A percentile compares a stretch with the other conserved stretches of the same genome.
Evolutionary conservation across 2,329 filamentous ascomycete species (phyloP).

Genomic region (Xylaria sp.): DNA sequence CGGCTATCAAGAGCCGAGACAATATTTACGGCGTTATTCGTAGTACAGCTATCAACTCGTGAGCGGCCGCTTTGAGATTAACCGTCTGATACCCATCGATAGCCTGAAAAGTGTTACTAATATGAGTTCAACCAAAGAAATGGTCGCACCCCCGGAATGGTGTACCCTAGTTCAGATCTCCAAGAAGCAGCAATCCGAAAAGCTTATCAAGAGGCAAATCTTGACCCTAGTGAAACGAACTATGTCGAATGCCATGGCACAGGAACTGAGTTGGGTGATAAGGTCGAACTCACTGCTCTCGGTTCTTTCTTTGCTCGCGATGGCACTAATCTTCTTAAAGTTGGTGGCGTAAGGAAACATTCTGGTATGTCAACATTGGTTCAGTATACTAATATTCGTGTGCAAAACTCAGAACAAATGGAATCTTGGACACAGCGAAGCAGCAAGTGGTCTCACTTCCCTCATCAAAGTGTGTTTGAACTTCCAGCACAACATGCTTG

Average conservation of each 20-base stretch:
- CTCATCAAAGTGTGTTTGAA: too few species aligned
- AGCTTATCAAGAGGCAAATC: constrained; percentile 26
- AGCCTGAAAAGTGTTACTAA: too few species aligned
- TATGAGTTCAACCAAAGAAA: too few species aligned
- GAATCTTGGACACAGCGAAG: constrained; percentile 16
- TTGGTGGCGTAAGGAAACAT: too few species aligned
- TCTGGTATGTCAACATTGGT: too few species aligned
- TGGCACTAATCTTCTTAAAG: too few species aligned
- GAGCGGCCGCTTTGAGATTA: too few species aligned
- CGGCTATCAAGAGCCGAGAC: constrained; percentile 18
- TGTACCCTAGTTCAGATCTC: constrained; percentile 19
- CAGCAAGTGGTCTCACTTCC: too few species aligned
- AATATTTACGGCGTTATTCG: not conserved
- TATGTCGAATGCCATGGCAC: constrained; percentile 32
- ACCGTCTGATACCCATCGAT: too few species aligned
- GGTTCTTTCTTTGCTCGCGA: not conserved
- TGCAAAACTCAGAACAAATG: constrained; percentile 15
- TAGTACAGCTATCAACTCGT: constrained; percentile 31
- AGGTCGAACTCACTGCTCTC: constrained; percentile 46
- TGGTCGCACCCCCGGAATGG: constrained; percentile 24
- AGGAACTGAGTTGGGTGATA: constrained; percentile 47
- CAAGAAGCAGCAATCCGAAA: constrained; percentile 32
- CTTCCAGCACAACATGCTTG: too few species aligned
- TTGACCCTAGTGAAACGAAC: not conserved
- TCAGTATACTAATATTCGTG: too few species aligned